A percentile compares a stretch with the other conserved stretches of the same genome.
phyloP scores from a whole-genome alignment of 768 basidiomycete genomes.

The Naganishia onofrii region DNA sequence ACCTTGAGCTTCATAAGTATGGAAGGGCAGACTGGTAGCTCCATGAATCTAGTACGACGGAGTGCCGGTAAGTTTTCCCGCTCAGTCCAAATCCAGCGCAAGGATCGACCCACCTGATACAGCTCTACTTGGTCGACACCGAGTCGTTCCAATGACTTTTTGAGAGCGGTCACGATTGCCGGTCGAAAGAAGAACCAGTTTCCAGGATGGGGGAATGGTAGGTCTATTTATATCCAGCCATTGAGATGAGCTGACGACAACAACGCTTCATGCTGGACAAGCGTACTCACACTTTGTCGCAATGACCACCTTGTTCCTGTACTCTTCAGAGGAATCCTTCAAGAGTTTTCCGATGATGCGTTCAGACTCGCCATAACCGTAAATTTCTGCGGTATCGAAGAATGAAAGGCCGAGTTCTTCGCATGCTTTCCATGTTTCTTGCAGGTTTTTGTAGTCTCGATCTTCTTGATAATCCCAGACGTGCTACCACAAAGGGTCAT shows the following conservation, averaged over 20 bases:
- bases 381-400: slow-evolving; percentile 50
- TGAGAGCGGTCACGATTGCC: slow-evolving; percentile 39
- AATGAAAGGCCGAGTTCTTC: slow-evolving; percentile 44
- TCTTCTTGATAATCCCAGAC: slow-evolving; percentile 37
- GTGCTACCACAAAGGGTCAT: background rate
- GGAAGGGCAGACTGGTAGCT: slow-evolving; percentile 34
- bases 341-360: slow-evolving; percentile 46
- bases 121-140: slow-evolving; percentile 45
- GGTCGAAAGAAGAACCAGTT: slow-evolving; percentile 45
- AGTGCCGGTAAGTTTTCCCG: background rate
- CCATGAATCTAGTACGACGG: slow-evolving; percentile 38
- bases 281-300: slow-evolving; percentile 47
- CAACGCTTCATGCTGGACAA: background rate
- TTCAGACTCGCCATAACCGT: slow-evolving; percentile 46
- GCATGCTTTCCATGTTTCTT: slow-evolving; percentile 43
- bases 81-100: background rate
- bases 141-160: slow-evolving; percentile 38
- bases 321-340: slow-evolving; percentile 41
- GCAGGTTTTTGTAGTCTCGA: slow-evolving; percentile 38
- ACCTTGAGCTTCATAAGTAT: slow-evolving; percentile 42
- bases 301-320: slow-evolving; percentile 42
- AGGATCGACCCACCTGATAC: slow-evolving; percentile 38
- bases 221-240: slow-evolving; percentile 26
- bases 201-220: slow-evolving; percentile 39
- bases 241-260: background rate